Percentiles rank a stretch among this genome's conserved stretches.
Evolutionary conservation across 768 basidiomycete species (phyloP).

Genomic region (Leucocoprinus leucothites): DNA sequence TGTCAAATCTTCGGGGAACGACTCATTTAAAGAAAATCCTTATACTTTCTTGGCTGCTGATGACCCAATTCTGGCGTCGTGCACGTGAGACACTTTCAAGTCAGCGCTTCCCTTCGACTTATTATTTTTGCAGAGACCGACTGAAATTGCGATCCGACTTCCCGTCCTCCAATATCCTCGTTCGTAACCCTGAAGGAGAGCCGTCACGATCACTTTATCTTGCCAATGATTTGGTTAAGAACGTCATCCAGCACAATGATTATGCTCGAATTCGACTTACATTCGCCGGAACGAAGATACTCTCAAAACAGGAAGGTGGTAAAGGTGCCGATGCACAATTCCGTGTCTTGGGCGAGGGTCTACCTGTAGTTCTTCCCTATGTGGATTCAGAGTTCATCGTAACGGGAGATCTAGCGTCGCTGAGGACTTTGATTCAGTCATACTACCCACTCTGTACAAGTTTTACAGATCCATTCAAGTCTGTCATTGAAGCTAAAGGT

Average conservation of each 20-base stretch:
- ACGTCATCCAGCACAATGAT: conserved; percentile 78
- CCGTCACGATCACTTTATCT: conserved; percentile 83
- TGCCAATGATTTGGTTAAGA: conserved; percentile 79
- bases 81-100: conserved; percentile 58
- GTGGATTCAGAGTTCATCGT: conserved; percentile 64
- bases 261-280: conserved; percentile 83
- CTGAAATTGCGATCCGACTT: conserved; percentile 70
- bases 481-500: conserved; percentile 53
- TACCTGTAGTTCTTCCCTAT: conserved; percentile 82
- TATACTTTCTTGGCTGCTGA: conserved; percentile 76
- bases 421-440: conserved; percentile 68
- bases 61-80: conserved; percentile 66
- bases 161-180: conserved; percentile 74
- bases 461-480: conserved; percentile 60
- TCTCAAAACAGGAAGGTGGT: conserved; percentile 83
- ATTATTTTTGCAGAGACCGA: conserved; percentile 48
- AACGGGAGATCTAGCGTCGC: conserved; percentile 46
- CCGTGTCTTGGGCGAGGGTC: conserved; percentile 80
- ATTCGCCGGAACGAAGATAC: conserved; percentile 91
- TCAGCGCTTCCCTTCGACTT: neutral
- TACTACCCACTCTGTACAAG: conserved; percentile 76
- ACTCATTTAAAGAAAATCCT: conserved; percentile 83
- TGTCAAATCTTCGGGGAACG: conserved; percentile 21
- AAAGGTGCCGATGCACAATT: conserved; percentile 60
- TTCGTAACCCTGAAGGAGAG: conserved; percentile 77